Base-by-base conservation (phyloP, 257 asterid genomes). In the Nicotiana obtusifolia region DNA sequence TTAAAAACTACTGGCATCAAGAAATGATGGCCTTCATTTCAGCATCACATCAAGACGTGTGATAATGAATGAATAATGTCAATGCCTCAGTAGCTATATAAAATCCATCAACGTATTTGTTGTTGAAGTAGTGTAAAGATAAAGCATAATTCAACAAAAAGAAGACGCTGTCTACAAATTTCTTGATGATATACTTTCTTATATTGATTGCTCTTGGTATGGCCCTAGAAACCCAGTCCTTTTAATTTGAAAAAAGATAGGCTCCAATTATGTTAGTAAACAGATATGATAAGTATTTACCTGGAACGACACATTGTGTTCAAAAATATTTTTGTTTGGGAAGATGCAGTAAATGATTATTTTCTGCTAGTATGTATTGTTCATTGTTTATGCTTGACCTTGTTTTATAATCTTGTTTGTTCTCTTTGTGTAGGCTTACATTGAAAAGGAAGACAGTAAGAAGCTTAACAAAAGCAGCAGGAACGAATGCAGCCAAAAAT, bases 401-500 rank as follows among this genome's bases (percentile, higher is more conserved):
- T 28, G 67, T 62, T 37, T 68, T 59, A 67, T 13, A 6, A 73
- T 73, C n/a, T 5, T 19, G 35, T 84, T 41, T 44, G 30, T 13
- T 53, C 77, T 68, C 17, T 35, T 5, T 81, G n/a, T 84, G 82
- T 91, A 95, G 98, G 94, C 98, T 60, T 94, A 96, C 86, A 93
- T 94, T 82, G 98, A 96, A 86, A 96, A 96, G 89, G 98, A 96
- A 87, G 99, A 96, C 86, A 92, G 93, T 81, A 96, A 92, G 86
- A 96, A 96, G 86, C 90, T 96, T 86, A 96, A 85, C 99, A 96
- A 86, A 96, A 96, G 89, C 99, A 93, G 81, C 94, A 98, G 35
- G 99, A 96, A 88, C 90, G 97, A 87, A 96, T 96, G 99, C 99
- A 93, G 87, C 99, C 99, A 11, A 96, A 93, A 84, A 94, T 96